Evolutionary conservation across 1,284 basidiomycete genomes (phyloP).

Genomic region (Boletellus dicymbophilus): DNA sequence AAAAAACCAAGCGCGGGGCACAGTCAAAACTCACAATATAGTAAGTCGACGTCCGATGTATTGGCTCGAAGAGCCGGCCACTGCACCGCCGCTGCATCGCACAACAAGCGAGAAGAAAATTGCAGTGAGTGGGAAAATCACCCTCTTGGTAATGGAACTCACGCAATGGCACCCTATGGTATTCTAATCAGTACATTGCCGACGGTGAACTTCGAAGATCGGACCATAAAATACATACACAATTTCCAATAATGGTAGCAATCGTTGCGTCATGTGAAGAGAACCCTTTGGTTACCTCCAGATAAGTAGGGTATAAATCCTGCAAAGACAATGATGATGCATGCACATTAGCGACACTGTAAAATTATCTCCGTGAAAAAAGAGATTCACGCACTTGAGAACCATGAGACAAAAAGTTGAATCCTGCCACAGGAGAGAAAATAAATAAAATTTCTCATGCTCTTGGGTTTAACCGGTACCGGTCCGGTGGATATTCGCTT

Average conservation of each 20-base stretch:
- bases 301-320: conserved; percentile 83
- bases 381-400: conserved; percentile 52
- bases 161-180: conserved; percentile 73
- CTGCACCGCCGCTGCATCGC: conserved; percentile 62
- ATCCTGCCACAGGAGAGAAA: conserved; percentile 49
- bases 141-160: conserved; percentile 10
- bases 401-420: conserved; percentile 94
- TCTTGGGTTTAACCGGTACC: no score
- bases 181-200: conserved; percentile 12
- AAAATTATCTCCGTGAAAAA: not conserved
- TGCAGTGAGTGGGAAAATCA: not conserved
- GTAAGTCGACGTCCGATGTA: conserved; percentile 88
- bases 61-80: conserved; percentile 83
- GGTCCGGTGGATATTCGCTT: no score
- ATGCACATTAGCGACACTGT: not conserved
- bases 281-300: conserved; percentile 64
- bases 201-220: not conserved
- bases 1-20: not conserved
- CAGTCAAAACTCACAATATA: conserved; percentile 56
- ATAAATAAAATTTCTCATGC: conserved; percentile 1
- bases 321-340: conserved; percentile 13
- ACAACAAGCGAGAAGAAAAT: conserved; percentile 21
- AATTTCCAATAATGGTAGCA: conserved; percentile 92
- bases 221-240: conserved; percentile 45
- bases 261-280: conserved; percentile 65